Base-by-base conservation (phyloP, 176 grass and related monocot species). In the Hordeum marinum region DNA sequence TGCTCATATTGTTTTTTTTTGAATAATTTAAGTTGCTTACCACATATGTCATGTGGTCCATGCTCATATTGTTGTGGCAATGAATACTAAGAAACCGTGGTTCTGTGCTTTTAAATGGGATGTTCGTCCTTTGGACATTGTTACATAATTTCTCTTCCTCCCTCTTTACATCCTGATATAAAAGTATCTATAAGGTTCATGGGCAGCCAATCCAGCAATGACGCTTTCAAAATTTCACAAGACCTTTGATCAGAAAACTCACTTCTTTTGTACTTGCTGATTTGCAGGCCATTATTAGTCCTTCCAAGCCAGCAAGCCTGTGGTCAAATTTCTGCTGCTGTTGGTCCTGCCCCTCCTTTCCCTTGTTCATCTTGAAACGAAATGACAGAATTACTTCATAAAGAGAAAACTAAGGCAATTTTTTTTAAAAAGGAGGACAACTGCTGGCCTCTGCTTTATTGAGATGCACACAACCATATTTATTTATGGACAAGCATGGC, bases 301-400 rank as follows among this genome's bases (percentile, higher is more conserved):
- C 90, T 87, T 97, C 85, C 61, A 92, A 78, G 63, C 80, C 79
- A 85, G 87, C 73, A 83, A 86, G 90, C 67, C 80, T 90, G 31
- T 82, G 41, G 6, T 84, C 80, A 87, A 87, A 60, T 70, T 92
- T 85, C 26, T 88, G 85, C 4, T 90, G 64, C 39, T 76, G 31
- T 23, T 90, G 80, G 8, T 90, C 65, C 46, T 65, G 6, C 8
- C 86, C 79, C 86, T 92, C 29, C 14, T 85, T 81, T 76, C 11
- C 17, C 75, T 67, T 75, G 26, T 43, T 76, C 43, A 67, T 68
- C 48, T 75, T 81, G 32, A 76, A 75, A 76, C 43, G 21, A 21
- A 76, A 81, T 54, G 2, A 55, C 4, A 55, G 29, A 67, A n/a
- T 81, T 55, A 36, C 66, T 69, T 55, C 11, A 37, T 24, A 50